These are phyloP conservation scores for Umbelopsis sp. DNA, from an alignment of 192 early-diverging fungal species.

Conservation along the genomic window DNA sequence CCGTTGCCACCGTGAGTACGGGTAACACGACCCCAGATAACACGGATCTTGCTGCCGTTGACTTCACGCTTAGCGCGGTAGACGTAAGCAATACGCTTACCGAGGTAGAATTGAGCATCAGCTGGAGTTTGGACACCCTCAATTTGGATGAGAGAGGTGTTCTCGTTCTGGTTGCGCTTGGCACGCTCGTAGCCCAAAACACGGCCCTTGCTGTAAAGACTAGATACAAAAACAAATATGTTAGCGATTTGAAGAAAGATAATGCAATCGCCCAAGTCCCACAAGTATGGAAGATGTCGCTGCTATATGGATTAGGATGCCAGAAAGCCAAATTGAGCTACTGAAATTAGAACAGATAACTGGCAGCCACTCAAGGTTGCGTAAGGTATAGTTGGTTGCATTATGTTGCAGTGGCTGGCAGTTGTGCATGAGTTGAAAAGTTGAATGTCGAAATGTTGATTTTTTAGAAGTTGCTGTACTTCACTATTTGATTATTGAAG, in stretches of 20 bases:
- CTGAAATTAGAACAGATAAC: too few relatives aligned
- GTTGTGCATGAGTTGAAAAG: too few relatives aligned
- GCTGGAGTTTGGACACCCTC: constrained; percentile 87
- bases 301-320: too few relatives aligned
- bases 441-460: too few relatives aligned
- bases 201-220: constrained; percentile 96
- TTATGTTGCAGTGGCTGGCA: too few relatives aligned
- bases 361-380: too few relatives aligned
- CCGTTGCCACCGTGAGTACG: constrained; percentile 78
- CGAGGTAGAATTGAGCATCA: constrained; percentile 95
- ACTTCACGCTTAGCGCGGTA: constrained; percentile 88
- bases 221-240: constrained; percentile 34
- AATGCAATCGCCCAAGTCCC: too few relatives aligned
- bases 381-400: too few relatives aligned
- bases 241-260: not conserved
- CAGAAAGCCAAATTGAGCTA: too few relatives aligned
- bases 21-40: constrained; percentile 97
- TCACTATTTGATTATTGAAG: too few relatives aligned
- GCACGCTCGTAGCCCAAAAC: constrained; percentile 92
- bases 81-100: constrained; percentile 97
- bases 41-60: constrained; percentile 93
- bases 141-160: constrained; percentile 89
- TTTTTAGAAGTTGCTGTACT: too few relatives aligned
- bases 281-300: not conserved
- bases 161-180: constrained; percentile 88